Percentiles rank a stretch among this genome's conserved stretches.
Conservation (phyloP, 257 asterid genomes). For the Asclepias syriaca region DNA sequence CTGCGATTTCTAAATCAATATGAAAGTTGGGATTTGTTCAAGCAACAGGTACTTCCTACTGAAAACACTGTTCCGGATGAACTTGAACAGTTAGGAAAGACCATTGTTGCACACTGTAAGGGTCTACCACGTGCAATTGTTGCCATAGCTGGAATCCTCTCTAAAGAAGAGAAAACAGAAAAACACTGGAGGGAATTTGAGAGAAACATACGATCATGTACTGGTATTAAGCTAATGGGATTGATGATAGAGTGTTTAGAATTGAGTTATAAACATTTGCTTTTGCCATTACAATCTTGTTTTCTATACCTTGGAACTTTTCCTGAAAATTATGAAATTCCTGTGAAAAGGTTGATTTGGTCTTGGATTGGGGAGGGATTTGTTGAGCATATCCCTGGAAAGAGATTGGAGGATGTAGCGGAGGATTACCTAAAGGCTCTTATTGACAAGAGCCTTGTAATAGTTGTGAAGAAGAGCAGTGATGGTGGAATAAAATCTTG, state of each 20-base stretch:
- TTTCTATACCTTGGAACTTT: slow-evolving; percentile 16
- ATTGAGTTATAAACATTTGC: slow-evolving; percentile 14
- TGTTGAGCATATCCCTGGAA: not conserved
- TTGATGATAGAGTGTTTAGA: not conserved
- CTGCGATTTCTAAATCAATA: not conserved
- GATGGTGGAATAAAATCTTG: slow-evolving; percentile 12
- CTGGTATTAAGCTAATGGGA: not conserved
- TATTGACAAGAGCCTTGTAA: slow-evolving; percentile 1
- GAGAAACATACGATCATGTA: not conserved
- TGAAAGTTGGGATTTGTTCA: slow-evolving; percentile 11
- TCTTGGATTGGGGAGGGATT: slow-evolving; percentile 20
- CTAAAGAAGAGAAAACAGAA: not conserved
- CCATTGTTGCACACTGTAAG: not conserved
- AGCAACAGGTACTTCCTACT: not conserved
- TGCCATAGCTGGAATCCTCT: slow-evolving; percentile 17
- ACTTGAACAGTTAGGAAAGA: not conserved
- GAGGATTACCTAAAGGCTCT: not conserved
- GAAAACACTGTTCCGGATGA: not conserved
- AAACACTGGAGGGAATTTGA: slow-evolving; percentile 5
- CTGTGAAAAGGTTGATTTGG: slow-evolving; percentile 5
- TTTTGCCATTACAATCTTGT: not conserved
- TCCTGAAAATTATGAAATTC: slow-evolving; percentile 2
- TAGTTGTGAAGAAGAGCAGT: not conserved
- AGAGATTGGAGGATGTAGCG: slow-evolving; percentile 3
- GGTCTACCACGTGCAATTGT: slow-evolving; percentile 13